A percentile compares a stretch with the other conserved stretches of the same genome.
These are phyloP conservation scores for Baorangia bicolor DNA, from an alignment of 768 basidiomycete species.

Conservation along the genomic window DNA sequence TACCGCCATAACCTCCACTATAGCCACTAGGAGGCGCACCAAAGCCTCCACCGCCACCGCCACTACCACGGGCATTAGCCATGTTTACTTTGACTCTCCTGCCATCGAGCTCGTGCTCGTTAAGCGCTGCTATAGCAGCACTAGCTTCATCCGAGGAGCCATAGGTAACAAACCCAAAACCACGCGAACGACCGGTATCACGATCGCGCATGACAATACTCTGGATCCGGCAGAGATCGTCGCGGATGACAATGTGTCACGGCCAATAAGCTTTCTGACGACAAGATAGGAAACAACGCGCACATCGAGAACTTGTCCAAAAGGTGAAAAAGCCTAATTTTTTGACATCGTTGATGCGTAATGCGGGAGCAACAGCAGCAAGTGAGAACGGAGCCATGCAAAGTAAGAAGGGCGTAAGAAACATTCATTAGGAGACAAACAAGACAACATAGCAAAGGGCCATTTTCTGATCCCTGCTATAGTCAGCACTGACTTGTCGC, in stretches of 20 bases:
- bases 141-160: constrained; percentile 62
- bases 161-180: constrained; percentile 95
- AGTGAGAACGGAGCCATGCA: constrained; percentile 22
- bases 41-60: constrained; percentile 40
- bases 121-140: constrained; percentile 69
- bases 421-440: constrained; percentile 31
- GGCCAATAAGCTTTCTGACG: constrained; percentile 22
- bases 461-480: constrained; percentile 27
- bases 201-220: constrained; percentile 99
- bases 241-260: constrained; percentile 14
- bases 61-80: constrained; percentile 68
- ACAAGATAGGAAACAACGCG: constrained; percentile 47
- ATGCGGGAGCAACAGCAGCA: constrained; percentile 19
- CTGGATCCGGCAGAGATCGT: constrained; percentile 47
- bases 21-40: constrained; percentile 34
- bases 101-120: constrained; percentile 94
- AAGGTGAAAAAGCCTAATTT: constrained; percentile 76
- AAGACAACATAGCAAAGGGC: constrained; percentile 47
- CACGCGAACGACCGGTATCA: constrained; percentile 94
- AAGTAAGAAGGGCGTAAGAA: constrained; percentile 32
- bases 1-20: constrained; percentile 31
- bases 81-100: constrained; percentile 88
- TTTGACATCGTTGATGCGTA: constrained; percentile 16
- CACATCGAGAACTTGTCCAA: constrained; percentile 89
- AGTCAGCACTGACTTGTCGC: constrained; percentile 75